phyloP scores from a whole-genome alignment of 2,329 filamentous ascomycete genomes.

The Aspergillus latus region DNA sequence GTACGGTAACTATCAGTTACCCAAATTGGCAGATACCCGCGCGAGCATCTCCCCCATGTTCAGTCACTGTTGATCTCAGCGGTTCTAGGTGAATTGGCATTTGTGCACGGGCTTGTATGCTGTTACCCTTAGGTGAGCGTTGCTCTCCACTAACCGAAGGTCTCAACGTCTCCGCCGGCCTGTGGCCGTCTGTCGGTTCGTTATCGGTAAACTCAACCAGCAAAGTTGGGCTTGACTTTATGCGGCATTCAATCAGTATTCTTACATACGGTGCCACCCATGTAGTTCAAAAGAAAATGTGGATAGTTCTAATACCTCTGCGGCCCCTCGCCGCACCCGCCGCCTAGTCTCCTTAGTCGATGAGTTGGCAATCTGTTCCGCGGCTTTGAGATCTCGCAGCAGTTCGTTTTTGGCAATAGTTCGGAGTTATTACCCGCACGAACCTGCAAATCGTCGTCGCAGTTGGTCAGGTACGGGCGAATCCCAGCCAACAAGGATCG shows the following conservation, averaged over 20 bases:
- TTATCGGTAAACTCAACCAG: background rate
- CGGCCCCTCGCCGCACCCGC: conserved; percentile 17
- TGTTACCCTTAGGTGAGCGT: background rate
- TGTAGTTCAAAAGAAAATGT: conserved; percentile 14
- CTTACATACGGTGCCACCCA: background rate
- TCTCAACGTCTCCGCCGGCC: background rate
- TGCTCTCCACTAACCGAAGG: background rate
- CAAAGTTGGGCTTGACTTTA: background rate
- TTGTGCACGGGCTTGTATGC: background rate
- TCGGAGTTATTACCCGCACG: background rate
- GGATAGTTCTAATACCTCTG: conserved; percentile 17
- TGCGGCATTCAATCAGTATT: background rate
- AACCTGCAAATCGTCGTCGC: background rate
- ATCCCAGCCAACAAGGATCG: background rate
- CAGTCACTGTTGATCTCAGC: background rate
- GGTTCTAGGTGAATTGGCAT: background rate
- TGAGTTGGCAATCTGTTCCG: conserved; percentile 12
- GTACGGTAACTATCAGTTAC: background rate
- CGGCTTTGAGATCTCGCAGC: background rate
- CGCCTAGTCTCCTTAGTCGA: conserved; percentile 7
- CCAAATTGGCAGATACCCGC: background rate
- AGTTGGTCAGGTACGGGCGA: background rate
- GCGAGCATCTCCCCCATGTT: background rate
- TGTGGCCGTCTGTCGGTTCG: background rate
- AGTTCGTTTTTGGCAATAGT: background rate